Percentiles rank a stretch among this genome's conserved stretches.
Conservation (phyloP, 164 flowering plant species). For the Protea cynaroides region DNA sequence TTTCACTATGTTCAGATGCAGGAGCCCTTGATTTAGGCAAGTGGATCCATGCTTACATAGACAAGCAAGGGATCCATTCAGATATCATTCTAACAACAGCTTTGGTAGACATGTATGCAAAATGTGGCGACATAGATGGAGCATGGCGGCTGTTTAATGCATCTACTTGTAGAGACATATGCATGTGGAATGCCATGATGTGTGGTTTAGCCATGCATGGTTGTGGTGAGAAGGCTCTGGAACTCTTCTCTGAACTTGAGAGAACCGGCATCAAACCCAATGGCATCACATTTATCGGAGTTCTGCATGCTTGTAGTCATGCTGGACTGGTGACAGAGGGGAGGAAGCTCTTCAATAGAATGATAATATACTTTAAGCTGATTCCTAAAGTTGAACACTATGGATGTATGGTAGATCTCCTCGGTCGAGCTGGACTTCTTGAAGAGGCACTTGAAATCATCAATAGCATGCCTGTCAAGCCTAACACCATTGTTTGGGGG, state of each 20-base stretch:
- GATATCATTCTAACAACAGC: constrained; percentile 42
- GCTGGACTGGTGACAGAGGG: constrained; percentile 54
- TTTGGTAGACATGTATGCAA: constrained; percentile 44
- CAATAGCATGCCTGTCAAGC: constrained; percentile 39
- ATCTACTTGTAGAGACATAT: constrained; percentile 30
- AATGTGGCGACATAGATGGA: constrained; percentile 39
- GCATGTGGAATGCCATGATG: constrained; percentile 60
- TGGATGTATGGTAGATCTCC: constrained; percentile 63
- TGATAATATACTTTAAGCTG: constrained; percentile 30
- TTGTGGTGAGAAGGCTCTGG: constrained; percentile 39
- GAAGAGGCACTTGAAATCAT: constrained; percentile 39
- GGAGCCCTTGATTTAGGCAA: constrained; percentile 53
- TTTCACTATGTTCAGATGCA: constrained; percentile 37
- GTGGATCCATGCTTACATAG: constrained; percentile 39
- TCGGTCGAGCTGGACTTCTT: constrained; percentile 56
- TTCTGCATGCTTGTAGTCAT: constrained; percentile 57
- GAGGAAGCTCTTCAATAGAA: constrained; percentile 26
- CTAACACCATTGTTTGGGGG: constrained; percentile 47
- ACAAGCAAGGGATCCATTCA: constrained; percentile 26
- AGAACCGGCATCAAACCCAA: constrained; percentile 32
- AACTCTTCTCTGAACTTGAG: constrained; percentile 41
- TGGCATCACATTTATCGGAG: constrained; percentile 40
- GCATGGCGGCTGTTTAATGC: constrained; percentile 31
- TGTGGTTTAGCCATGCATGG: constrained; percentile 56
- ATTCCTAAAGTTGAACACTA: constrained; percentile 50